These are phyloP conservation scores for Breynia disticha DNA, from an alignment of 441 rosid genomes.

Conservation along the genomic window DNA sequence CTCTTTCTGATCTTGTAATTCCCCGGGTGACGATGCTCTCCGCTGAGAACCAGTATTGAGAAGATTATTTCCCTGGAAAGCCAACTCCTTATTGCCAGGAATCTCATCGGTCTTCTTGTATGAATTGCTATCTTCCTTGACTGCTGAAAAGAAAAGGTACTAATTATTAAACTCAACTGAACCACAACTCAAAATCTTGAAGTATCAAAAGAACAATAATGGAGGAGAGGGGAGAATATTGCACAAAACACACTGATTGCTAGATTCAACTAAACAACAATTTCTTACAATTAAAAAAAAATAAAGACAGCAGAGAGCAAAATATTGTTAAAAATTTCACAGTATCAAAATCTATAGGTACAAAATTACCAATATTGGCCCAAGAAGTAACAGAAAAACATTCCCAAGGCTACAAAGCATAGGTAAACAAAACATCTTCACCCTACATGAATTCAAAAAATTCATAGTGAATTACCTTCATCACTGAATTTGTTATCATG, in stretches of 20 bases:
- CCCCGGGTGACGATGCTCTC: conserved; percentile 51
- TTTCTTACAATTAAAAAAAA: too few species aligned
- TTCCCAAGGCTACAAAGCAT: too few species aligned
- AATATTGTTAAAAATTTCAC: too few species aligned
- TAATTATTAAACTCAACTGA: background rate
- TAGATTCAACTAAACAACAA: too few species aligned
- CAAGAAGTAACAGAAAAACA: too few species aligned
- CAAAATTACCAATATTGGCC: too few species aligned
- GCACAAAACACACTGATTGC: too few species aligned
- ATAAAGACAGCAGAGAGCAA: too few species aligned
- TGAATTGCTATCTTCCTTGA: conserved; percentile 36
- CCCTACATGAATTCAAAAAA: too few species aligned
- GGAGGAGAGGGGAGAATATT: too few species aligned
- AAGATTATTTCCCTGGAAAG: conserved; percentile 36
- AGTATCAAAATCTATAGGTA: too few species aligned
- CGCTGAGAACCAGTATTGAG: conserved; percentile 35
- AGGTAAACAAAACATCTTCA: too few species aligned
- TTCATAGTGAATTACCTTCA: conserved; percentile 38
- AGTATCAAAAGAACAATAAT: background rate
- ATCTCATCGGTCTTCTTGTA: conserved; percentile 42
- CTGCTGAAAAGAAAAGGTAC: conserved; percentile 31
- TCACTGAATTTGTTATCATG: conserved; percentile 39
- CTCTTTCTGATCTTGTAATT: conserved; percentile 49
- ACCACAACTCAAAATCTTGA: background rate
- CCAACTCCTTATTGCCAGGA: conserved; percentile 30